phyloP scores from a whole-genome alignment of 306 rosid species.

The Cicer judaicum region DNA sequence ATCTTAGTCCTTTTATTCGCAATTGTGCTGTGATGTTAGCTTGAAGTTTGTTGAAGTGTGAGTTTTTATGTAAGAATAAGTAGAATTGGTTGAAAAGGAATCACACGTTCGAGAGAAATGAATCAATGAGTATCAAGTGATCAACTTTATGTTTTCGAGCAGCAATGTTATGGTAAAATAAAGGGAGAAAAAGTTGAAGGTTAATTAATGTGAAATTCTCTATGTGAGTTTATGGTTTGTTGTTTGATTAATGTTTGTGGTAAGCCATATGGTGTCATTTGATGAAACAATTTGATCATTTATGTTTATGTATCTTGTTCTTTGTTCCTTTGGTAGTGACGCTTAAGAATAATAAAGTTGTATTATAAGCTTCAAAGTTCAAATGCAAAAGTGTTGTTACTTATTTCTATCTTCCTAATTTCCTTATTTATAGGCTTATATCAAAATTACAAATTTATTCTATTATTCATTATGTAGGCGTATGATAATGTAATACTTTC shows the following conservation, averaged over 20 bases:
- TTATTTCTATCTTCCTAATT: neutral
- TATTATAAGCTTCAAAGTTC: conserved; percentile 8
- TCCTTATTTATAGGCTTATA: conserved; percentile 7
- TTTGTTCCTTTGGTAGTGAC: neutral
- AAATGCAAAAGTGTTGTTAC: neutral
- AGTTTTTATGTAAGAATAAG: conserved; percentile 33
- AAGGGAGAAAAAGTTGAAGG: too few relatives aligned
- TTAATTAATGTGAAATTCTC: neutral
- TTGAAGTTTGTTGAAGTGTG: conserved; percentile 62
- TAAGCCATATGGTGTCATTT: conserved; percentile 31
- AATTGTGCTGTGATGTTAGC: conserved; percentile 82
- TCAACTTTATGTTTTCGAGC: too few relatives aligned
- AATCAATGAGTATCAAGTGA: too few relatives aligned
- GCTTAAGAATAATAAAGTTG: neutral
- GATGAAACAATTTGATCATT: conserved; percentile 30
- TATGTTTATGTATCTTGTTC: conserved; percentile 23
- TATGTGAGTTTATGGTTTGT: conserved; percentile 5
- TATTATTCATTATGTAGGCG: neutral
- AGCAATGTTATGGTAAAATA: too few relatives aligned
- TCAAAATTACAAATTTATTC: conserved; percentile 2
- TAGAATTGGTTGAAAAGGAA: neutral
- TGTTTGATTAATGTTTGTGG: conserved; percentile 26
- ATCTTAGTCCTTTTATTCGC: conserved; percentile 58
- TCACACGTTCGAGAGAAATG: too few relatives aligned
- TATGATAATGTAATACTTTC: too few relatives aligned